phyloP scores from a whole-genome alignment of 2,329 filamentous ascomycete genomes.

The Bimuria novae-zelandiae region DNA sequence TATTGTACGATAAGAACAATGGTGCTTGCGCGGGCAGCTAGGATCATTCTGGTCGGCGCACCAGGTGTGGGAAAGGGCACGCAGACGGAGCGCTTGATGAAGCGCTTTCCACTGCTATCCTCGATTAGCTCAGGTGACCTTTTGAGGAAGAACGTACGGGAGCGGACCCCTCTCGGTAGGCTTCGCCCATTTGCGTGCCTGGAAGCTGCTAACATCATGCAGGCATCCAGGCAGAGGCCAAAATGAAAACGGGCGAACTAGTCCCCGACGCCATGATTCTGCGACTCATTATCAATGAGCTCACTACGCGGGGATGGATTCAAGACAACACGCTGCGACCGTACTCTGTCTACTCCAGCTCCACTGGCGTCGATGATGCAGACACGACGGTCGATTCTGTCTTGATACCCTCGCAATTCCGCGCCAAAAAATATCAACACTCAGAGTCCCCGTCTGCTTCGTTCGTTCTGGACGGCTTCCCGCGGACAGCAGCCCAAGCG shows the following conservation, averaged over 20 bases:
- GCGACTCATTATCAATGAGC: slow-evolving; percentile 87
- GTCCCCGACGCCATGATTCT: slow-evolving; percentile 92
- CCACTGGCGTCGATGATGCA: slow-evolving; percentile 31
- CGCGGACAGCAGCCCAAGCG: slow-evolving; percentile 83
- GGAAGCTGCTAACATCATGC: slow-evolving; percentile 22
- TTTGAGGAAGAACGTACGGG: slow-evolving; percentile 88
- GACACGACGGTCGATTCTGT: slow-evolving; percentile 47
- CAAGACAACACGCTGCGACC: slow-evolving; percentile 53
- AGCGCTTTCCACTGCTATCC: slow-evolving; percentile 84
- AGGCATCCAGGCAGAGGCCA: slow-evolving; percentile 89
- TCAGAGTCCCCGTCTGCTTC: slow-evolving; percentile 77
- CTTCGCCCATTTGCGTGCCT: not conserved
- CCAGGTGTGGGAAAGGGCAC: slow-evolving; percentile 98
- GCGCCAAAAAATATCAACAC: slow-evolving; percentile 49
- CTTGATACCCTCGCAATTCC: slow-evolving; percentile 47
- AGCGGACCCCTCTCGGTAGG: slow-evolving; percentile 80
- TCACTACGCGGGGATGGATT: slow-evolving; percentile 85
- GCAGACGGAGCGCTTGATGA: slow-evolving; percentile 85
- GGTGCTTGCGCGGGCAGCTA: slow-evolving; percentile 68
- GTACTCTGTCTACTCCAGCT: slow-evolving; percentile 51
- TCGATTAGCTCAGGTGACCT: slow-evolving; percentile 94
- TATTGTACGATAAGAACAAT: slow-evolving; percentile 21
- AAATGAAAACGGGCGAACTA: slow-evolving; percentile 86
- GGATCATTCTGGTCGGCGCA: slow-evolving; percentile 91
- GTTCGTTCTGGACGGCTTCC: slow-evolving; percentile 96